Conservation (phyloP, 371 early-diverging fungal species). For the Lichtheimia ramosa region DNA sequence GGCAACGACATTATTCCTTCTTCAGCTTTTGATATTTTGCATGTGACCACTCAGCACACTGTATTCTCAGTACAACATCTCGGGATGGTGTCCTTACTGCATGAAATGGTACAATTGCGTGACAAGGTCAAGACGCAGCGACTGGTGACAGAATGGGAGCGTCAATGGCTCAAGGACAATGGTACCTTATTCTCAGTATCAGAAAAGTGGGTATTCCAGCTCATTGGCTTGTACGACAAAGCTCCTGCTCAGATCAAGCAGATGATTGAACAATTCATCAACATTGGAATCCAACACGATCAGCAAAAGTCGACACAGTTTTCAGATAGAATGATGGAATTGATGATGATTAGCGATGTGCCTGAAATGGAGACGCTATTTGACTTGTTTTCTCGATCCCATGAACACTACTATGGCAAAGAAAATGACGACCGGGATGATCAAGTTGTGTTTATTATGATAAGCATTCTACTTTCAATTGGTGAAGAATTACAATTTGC, state of each 20-base stretch:
- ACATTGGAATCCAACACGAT: slow-evolving; percentile 15
- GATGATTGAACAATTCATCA: slow-evolving; percentile 28
- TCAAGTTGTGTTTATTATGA: slow-evolving; percentile 2
- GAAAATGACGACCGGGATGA: slow-evolving; percentile 4
- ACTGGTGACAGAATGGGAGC: slow-evolving; percentile 27
- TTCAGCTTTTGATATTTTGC: slow-evolving; percentile 10
- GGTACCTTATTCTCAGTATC: slow-evolving; percentile 22
- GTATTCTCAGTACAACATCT: slow-evolving; percentile 25
- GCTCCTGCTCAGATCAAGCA: slow-evolving; percentile 37
- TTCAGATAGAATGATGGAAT: slow-evolving; percentile 29
- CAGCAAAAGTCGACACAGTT: background rate
- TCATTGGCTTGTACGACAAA: slow-evolving; percentile 40
- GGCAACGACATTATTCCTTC: slow-evolving; percentile 3
- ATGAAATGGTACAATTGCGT: slow-evolving; percentile 29
- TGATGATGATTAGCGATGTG: slow-evolving; percentile 34
- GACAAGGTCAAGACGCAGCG: slow-evolving; percentile 22
- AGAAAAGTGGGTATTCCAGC: slow-evolving; percentile 33
- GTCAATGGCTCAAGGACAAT: slow-evolving; percentile 21
- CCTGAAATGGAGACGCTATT: slow-evolving; percentile 35
- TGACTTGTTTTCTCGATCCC: slow-evolving; percentile 22
- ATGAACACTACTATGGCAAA: background rate
- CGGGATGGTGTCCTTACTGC: slow-evolving; percentile 31
- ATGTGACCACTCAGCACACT: slow-evolving; percentile 23
- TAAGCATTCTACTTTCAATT: slow-evolving; percentile 22
- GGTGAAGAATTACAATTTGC: slow-evolving; percentile 24